Evolutionary conservation across 2,329 filamentous ascomycete genomes (phyloP), one percentile per base, ranked within the genome.

Genomic region (Aureobasidium zeae): DNA sequence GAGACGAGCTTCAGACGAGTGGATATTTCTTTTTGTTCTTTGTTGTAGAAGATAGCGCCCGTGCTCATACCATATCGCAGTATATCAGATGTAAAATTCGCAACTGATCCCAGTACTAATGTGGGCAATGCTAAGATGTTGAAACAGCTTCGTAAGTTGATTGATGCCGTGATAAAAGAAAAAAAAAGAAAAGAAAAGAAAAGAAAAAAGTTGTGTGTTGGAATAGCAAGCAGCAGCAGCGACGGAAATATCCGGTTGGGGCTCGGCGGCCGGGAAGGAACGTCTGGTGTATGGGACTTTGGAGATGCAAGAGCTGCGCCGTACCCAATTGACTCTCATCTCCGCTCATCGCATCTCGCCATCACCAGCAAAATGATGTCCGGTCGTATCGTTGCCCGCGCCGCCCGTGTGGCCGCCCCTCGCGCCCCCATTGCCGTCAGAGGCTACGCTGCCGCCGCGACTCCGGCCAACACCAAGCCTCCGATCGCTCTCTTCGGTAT

Each of bases 401-500:
- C 70, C 64, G 66, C 74, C 60, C 73, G 74, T 60, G 70, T 71
- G 59, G 67, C 66, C 60, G 65, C 63, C 53, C 66, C 67, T 58
- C 72, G 81, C 66, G 69, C 71, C 61, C 66, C 72, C 58, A 67
- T 75, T 61, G 64, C 71, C 60, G 69, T 78, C 67, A 82, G 88
- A 67, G 78, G 77, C 66, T 95, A 86, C 69, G 86, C 86, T 61
- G 39, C 39, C 30, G 70, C 75, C 50, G 58, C 65, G 51, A 72
- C 76, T 60, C 65, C 77, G 56, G 65, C 73, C 60, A 70, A 78
- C 64, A 78, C 79, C 66, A 88, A 85, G 75, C 80, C 89, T 59
- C 91, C 91, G 56, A 74, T 95, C 63, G 77, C 88, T 59, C 78
- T 98, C 62, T 98, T 86, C 70, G 91, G 91, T 58, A 73, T 98